phyloP scores from a whole-genome alignment of 1,139 yeast genomes.

The Kurtzmaniella quercitrusa region DNA sequence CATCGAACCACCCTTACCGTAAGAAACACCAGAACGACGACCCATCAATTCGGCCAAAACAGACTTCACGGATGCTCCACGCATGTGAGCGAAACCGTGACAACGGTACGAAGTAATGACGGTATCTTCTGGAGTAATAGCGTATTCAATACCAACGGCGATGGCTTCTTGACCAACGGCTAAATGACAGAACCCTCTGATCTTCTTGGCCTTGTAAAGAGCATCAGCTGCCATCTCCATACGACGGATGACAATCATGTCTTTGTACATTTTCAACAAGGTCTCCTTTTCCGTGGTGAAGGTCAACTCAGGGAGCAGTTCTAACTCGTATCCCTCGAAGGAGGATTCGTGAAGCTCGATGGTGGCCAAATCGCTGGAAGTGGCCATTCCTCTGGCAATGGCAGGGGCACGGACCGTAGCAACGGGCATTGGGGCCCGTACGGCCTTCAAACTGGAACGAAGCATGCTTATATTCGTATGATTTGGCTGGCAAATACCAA shows the following conservation, averaged over 20 bases:
- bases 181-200: constrained; percentile 97
- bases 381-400: constrained; percentile 32
- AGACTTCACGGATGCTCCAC: constrained; percentile 88
- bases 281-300: constrained; percentile 78
- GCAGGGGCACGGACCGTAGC: constrained; percentile 9
- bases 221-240: constrained; percentile 99
- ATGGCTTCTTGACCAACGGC: constrained; percentile 99
- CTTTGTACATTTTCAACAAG: constrained; percentile 90
- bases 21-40: constrained; percentile 89
- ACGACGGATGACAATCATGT: constrained; percentile 90
- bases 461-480: constrained; percentile 4
- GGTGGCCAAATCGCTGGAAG: constrained; percentile 37
- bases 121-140: constrained; percentile 78
- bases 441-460: constrained; percentile 6
- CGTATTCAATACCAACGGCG: constrained; percentile 97
- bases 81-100: constrained; percentile 95
- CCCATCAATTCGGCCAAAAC: constrained; percentile 97
- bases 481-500: neutral
- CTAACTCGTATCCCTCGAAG: constrained; percentile 83
- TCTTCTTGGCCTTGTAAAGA: constrained; percentile 94
- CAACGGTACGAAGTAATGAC: constrained; percentile 97
- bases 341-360: constrained; percentile 71
- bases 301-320: constrained; percentile 59
- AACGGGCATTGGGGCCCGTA: constrained; percentile 6
- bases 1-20: constrained; percentile 99